Conservation (phyloP, 2,329 filamentous ascomycete species). For the Parastagonospora nodorum region DNA sequence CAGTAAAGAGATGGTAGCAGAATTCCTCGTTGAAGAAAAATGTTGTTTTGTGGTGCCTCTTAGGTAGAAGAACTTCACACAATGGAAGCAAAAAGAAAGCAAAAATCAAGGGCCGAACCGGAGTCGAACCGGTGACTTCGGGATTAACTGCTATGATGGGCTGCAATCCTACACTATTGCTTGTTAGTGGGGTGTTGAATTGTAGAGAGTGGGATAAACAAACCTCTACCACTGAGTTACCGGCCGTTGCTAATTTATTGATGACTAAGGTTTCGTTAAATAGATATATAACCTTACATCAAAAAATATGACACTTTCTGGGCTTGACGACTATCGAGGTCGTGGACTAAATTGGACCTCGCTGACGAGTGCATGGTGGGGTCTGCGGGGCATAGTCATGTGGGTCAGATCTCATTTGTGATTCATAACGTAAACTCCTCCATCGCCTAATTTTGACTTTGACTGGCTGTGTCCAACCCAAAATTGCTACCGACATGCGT, state of each 20-base stretch:
- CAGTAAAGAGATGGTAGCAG: no score
- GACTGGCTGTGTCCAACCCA: no score
- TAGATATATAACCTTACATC: neutral
- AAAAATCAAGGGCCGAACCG: constrained; percentile 16
- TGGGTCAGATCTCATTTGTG: no score
- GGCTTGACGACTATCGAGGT: no score
- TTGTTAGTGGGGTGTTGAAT: neutral
- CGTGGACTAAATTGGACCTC: neutral
- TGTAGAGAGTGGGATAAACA: neutral
- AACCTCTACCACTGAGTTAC: constrained; percentile 19
- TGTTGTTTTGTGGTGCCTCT: no score
- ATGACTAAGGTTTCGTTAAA: constrained; percentile 2
- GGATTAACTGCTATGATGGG: constrained; percentile 14
- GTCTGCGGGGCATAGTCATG: no score
- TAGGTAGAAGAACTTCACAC: neutral
- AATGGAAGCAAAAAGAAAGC: neutral
- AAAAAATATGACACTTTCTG: neutral
- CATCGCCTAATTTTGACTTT: no score
- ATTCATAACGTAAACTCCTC: no score
- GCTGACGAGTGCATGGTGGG: neutral
- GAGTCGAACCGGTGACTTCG: constrained; percentile 25
- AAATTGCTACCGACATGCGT: no score
- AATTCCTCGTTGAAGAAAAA: no score
- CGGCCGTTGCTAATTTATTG: constrained; percentile 3
- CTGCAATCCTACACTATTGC: constrained; percentile 22